A percentile compares a stretch with the other conserved stretches of the same genome.
These are phyloP conservation scores for Clonostachys chloroleuca DNA, from an alignment of 2,329 filamentous ascomycete species.

Conservation along the genomic window DNA sequence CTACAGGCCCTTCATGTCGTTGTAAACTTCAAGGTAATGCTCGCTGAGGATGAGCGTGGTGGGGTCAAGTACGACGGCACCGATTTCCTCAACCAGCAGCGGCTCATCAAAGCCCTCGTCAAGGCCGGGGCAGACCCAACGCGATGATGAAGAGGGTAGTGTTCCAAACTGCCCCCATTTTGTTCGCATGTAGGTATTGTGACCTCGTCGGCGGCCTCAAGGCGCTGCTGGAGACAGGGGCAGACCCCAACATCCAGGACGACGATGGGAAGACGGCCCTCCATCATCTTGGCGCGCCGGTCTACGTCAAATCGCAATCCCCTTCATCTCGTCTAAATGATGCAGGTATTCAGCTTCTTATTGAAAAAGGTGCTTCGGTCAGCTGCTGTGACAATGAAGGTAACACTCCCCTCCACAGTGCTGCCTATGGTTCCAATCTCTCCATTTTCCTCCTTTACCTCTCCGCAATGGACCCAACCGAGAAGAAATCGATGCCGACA, in stretches of 20 bases:
- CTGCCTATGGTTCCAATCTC: conserved; percentile 4
- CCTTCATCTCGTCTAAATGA: neutral
- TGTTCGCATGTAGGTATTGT: neutral
- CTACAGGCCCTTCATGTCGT: neutral
- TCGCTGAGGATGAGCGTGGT: neutral
- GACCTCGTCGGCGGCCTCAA: conserved; percentile 10
- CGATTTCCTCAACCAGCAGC: neutral
- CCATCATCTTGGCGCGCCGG: conserved; percentile 7
- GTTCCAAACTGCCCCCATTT: neutral
- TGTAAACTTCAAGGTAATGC: neutral
- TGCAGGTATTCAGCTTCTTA: conserved; percentile 8
- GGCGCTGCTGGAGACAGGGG: conserved; percentile 15
- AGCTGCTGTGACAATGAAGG: conserved; percentile 9
- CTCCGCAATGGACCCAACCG: neutral
- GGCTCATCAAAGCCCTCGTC: neutral
- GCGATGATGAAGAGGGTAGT: neutral
- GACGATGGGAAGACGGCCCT: conserved; percentile 9
- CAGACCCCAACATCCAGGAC: conserved; percentile 9
- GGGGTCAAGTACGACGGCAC: neutral
- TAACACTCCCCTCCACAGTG: conserved; percentile 12
- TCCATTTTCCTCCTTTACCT: neutral
- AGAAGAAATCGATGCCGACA: neutral
- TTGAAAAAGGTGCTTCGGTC: conserved; percentile 11
- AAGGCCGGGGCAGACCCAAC: neutral
- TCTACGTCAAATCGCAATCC: neutral